A percentile compares a stretch with the other conserved stretches of the same genome.
These are phyloP conservation scores for Carpediemonas membranifera DNA, from an alignment of 78 protist species.

Conservation along the genomic window DNA sequence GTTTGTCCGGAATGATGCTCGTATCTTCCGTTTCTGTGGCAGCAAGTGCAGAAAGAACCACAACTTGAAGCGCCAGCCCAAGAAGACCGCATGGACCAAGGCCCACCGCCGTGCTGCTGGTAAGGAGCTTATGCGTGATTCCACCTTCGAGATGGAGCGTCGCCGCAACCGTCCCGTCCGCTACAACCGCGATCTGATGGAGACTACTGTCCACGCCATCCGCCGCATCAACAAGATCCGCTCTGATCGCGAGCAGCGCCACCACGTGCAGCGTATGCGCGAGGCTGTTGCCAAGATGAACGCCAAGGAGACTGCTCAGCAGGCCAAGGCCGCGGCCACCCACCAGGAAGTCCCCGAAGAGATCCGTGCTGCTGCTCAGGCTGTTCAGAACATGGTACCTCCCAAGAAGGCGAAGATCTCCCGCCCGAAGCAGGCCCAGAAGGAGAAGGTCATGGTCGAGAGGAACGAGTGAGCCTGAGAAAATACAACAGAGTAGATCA, in stretches of 20 bases:
- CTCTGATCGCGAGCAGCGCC: constrained; percentile 42
- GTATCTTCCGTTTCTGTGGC: constrained; percentile 79
- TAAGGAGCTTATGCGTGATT: constrained; percentile 76
- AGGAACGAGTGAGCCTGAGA: too few species aligned
- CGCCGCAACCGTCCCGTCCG: constrained; percentile 74
- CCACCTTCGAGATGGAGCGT: constrained; percentile 82
- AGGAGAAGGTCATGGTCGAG: too few species aligned
- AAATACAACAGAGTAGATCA: too few species aligned
- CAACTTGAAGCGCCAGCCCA: constrained; percentile 89
- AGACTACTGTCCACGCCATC: constrained; percentile 59
- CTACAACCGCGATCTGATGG: constrained; percentile 79
- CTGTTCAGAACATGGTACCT: too few species aligned
- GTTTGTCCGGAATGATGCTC: constrained; percentile 89
- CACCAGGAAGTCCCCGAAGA: too few species aligned
- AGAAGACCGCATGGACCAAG: constrained; percentile 94
- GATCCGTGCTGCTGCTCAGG: too few species aligned
- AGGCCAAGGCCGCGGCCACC: too few species aligned
- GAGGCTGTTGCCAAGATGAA: neutral
- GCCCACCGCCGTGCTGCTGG: constrained; percentile 81
- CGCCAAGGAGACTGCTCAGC: too few species aligned
- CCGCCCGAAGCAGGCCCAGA: too few species aligned
- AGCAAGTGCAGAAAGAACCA: constrained; percentile 82
- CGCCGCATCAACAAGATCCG: constrained; percentile 54
- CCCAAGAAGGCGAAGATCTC: too few species aligned
- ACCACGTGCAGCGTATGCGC: neutral